phyloP scores from a whole-genome alignment of 2,329 filamentous ascomycete genomes.

The Pseudogymnoascus sp. region DNA sequence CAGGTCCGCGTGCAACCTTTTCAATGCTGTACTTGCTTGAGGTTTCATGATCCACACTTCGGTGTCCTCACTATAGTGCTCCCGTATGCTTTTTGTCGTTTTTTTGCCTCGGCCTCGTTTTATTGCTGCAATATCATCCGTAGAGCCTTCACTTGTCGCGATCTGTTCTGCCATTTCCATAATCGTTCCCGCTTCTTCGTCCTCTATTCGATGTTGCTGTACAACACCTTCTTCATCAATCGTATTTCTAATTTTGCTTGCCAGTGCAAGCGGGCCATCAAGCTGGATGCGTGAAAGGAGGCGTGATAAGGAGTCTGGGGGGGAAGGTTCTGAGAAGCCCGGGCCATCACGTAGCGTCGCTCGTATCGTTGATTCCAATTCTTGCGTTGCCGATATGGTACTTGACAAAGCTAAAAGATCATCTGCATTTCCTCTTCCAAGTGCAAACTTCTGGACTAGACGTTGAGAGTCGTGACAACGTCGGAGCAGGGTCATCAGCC shows the following conservation, averaged over 20 bases:
- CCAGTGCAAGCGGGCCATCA: slow-evolving; percentile 57
- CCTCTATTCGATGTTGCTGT: slow-evolving; percentile 68
- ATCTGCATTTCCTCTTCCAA: slow-evolving; percentile 85
- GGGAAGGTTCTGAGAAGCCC: background rate
- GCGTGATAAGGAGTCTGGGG: slow-evolving; percentile 32
- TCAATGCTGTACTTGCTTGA: slow-evolving; percentile 57
- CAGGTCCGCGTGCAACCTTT: slow-evolving; percentile 60
- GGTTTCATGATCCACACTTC: slow-evolving; percentile 59
- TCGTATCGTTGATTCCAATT: slow-evolving; percentile 46
- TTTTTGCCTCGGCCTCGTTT: slow-evolving; percentile 33
- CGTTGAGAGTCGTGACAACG: slow-evolving; percentile 79
- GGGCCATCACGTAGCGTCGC: slow-evolving; percentile 12
- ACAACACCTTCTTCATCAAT: slow-evolving; percentile 92
- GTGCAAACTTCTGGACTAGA: slow-evolving; percentile 85
- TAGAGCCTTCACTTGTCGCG: slow-evolving; percentile 54
- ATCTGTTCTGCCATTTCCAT: slow-evolving; percentile 66
- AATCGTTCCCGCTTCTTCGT: slow-evolving; percentile 61
- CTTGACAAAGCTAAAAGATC: slow-evolving; percentile 76
- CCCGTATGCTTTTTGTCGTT: slow-evolving; percentile 39
- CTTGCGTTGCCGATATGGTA: slow-evolving; percentile 67
- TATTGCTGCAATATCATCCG: slow-evolving; percentile 43
- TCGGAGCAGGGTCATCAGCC: slow-evolving; percentile 58
- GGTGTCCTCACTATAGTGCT: slow-evolving; percentile 51
- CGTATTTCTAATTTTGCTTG: slow-evolving; percentile 60
- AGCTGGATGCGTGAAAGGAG: slow-evolving; percentile 55